phyloP scores from a whole-genome alignment of 306 rosid species.

The Cucumis cinereus region DNA sequence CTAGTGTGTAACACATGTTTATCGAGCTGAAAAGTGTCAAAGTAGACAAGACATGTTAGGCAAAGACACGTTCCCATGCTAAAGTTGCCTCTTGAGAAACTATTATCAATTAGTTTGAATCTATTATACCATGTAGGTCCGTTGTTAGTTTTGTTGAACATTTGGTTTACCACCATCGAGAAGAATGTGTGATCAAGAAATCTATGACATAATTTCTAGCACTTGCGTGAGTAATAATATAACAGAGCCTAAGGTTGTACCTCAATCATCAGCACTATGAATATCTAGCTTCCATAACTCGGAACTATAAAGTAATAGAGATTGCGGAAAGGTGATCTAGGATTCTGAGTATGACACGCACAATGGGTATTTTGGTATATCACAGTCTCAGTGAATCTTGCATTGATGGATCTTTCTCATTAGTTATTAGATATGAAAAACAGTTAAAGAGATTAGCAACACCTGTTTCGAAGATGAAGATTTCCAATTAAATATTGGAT shows the following conservation, averaged over 20 bases:
- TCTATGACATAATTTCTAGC: neutral
- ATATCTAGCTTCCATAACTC: neutral
- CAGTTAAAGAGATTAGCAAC: constrained; percentile 8
- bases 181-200: neutral
- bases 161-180: neutral
- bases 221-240: neutral
- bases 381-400: neutral
- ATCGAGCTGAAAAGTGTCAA: neutral
- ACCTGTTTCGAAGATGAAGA: constrained; percentile 67
- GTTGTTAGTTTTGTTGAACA: neutral
- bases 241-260: neutral
- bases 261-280: neutral
- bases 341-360: neutral
- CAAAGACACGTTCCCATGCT: neutral
- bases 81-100: neutral
- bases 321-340: neutral
- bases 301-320: neutral
- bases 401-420: neutral
- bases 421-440: neutral
- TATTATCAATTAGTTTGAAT: neutral
- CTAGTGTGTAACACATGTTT: neutral
- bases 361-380: neutral
- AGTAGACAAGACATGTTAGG: neutral
- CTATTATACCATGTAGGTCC: neutral
- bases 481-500: constrained; percentile 80